These are phyloP conservation scores for Trichophyton benhamiae DNA, from an alignment of 2,329 filamentous ascomycete genomes.

Conservation along the genomic window DNA sequence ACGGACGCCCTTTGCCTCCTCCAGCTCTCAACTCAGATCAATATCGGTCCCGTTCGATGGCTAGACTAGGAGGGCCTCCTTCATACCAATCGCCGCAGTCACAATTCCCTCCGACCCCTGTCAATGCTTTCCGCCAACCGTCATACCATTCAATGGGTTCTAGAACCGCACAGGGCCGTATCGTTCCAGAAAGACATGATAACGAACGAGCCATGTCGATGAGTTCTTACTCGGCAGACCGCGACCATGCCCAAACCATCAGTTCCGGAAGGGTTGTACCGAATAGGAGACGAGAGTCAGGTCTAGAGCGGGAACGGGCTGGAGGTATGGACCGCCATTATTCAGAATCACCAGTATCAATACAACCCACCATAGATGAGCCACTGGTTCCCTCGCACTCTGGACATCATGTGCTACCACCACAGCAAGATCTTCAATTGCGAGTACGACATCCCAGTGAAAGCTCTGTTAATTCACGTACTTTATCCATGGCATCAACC, in stretches of 20 bases:
- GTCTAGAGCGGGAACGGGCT: constrained; percentile 14
- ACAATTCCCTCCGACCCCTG: constrained; percentile 51
- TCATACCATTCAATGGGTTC: constrained; percentile 53
- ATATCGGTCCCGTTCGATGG: constrained; percentile 88
- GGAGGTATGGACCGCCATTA: constrained; percentile 21
- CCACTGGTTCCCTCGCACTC: neutral
- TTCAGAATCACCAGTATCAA: constrained; percentile 31
- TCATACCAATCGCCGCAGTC: constrained; percentile 54
- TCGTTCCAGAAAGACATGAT: constrained; percentile 82
- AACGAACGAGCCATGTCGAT: constrained; percentile 96
- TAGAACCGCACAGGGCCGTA: constrained; percentile 80
- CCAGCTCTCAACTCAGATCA: constrained; percentile 72
- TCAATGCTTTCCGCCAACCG: constrained; percentile 65
- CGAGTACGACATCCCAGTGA: constrained; percentile 33
- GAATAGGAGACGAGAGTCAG: constrained; percentile 52
- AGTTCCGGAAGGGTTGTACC: constrained; percentile 77
- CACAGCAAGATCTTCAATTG: constrained; percentile 15
- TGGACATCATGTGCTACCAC: constrained; percentile 7
- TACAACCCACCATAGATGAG: constrained; percentile 37
- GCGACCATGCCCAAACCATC: constrained; percentile 74
- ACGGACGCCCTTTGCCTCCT: constrained; percentile 46
- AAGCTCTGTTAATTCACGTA: constrained; percentile 40
- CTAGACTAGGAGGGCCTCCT: constrained; percentile 58
- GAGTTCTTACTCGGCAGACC: constrained; percentile 67
- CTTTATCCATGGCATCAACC: constrained; percentile 83